These are phyloP conservation scores for Erysiphe pisi DNA, from an alignment of 2,329 filamentous ascomycete species.

Conservation along the genomic window DNA sequence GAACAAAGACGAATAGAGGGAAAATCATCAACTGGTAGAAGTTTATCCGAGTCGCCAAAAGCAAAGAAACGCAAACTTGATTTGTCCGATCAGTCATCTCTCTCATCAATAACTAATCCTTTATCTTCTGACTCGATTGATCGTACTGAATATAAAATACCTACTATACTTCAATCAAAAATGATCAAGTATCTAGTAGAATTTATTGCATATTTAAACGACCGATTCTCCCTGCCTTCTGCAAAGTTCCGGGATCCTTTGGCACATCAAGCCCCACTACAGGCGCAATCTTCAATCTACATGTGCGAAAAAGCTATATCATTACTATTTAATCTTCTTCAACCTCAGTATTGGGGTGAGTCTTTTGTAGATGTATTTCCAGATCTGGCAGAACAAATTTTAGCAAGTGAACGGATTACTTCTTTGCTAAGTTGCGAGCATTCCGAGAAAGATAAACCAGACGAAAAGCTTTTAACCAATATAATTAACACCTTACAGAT, in stretches of 20 bases:
- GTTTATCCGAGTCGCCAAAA: slow-evolving; percentile 57
- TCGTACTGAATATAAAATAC: slow-evolving; percentile 57
- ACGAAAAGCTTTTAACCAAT: slow-evolving; percentile 72
- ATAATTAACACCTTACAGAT: slow-evolving; percentile 94
- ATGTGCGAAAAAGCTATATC: slow-evolving; percentile 76
- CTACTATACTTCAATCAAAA: slow-evolving; percentile 56
- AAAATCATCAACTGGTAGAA: slow-evolving; percentile 39
- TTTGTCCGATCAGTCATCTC: slow-evolving; percentile 42
- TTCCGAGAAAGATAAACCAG: slow-evolving; percentile 58
- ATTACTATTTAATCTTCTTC: slow-evolving; percentile 72
- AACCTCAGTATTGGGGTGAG: slow-evolving; percentile 82
- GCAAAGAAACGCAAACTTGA: slow-evolving; percentile 68
- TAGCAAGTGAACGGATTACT: slow-evolving; percentile 68
- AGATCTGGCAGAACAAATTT: slow-evolving; percentile 75
- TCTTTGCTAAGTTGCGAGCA: slow-evolving; percentile 49
- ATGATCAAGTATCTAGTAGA: slow-evolving; percentile 93
- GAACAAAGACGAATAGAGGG: slow-evolving; percentile 71
- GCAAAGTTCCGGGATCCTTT: slow-evolving; percentile 51
- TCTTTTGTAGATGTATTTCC: slow-evolving; percentile 75
- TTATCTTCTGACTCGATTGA: slow-evolving; percentile 41
- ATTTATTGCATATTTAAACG: slow-evolving; percentile 82
- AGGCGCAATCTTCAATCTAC: slow-evolving; percentile 54
- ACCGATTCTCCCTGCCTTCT: slow-evolving; percentile 69
- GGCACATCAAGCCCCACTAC: slow-evolving; percentile 40
- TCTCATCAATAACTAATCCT: slow-evolving; percentile 46